Evolutionary conservation across 352 stramenopile species (phyloP).

Genomic region (Peronospora farinosa): DNA sequence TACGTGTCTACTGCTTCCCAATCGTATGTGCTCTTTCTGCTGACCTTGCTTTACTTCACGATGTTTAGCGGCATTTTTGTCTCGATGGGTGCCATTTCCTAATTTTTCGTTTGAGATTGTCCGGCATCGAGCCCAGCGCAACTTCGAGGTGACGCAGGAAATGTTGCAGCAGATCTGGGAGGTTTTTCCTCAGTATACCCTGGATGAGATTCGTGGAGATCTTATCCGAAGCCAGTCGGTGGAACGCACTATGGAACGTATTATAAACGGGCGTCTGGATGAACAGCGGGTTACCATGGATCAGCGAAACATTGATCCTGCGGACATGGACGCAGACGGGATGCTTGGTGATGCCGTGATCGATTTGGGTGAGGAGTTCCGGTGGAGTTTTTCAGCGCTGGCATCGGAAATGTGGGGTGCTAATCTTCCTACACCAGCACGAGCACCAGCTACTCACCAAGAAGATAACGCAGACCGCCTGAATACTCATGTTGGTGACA

Average conservation of each 20-base stretch:
- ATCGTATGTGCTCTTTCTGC: slow-evolving; percentile 1
- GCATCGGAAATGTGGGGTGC: slow-evolving; percentile 25
- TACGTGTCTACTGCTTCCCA: slow-evolving; percentile 29
- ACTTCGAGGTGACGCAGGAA: slow-evolving; percentile 54
- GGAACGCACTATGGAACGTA: slow-evolving; percentile 67
- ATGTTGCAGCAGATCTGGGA: slow-evolving; percentile 74
- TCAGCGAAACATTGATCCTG: slow-evolving; percentile 14
- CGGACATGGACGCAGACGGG: slow-evolving; percentile 17
- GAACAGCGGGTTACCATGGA: slow-evolving; percentile 29
- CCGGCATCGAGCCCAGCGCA: slow-evolving; percentile 32
- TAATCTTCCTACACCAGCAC: slow-evolving; percentile 1
- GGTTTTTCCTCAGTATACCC: slow-evolving; percentile 64
- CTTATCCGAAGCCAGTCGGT: slow-evolving; percentile 48
- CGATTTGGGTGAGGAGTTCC: slow-evolving; percentile 35
- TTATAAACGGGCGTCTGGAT: slow-evolving; percentile 49
- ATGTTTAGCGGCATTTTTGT: slow-evolving; percentile 53
- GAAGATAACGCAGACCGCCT: slow-evolving; percentile 2
- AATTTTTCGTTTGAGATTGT: slow-evolving; percentile 77
- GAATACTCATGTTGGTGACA: neutral
- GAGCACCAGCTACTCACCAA: slow-evolving; percentile 4
- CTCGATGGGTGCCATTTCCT: slow-evolving; percentile 60
- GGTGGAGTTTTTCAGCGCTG: slow-evolving; percentile 38
- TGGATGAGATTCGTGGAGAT: slow-evolving; percentile 51
- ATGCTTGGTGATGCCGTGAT: slow-evolving; percentile 32
- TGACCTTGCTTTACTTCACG: slow-evolving; percentile 16